phyloP scores from a whole-genome alignment of 306 rosid genomes.

The Sechiopsis laciniata region DNA sequence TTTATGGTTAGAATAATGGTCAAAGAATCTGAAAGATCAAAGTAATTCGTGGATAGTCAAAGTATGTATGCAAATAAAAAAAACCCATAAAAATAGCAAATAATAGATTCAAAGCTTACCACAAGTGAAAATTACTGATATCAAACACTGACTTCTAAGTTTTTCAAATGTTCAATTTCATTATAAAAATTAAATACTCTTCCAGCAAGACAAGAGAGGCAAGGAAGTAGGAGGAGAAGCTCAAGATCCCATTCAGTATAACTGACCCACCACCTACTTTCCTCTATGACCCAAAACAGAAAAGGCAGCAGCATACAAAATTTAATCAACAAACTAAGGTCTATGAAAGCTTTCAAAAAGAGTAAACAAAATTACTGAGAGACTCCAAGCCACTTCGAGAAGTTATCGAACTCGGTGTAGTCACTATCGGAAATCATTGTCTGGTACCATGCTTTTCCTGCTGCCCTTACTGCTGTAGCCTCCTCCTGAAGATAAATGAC shows the following conservation, averaged over 20 bases:
- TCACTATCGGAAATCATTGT: slow-evolving; percentile 36
- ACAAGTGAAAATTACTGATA: slow-evolving; percentile 7
- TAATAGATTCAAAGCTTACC: background rate
- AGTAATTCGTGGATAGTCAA: too few relatives aligned
- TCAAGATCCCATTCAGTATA: background rate
- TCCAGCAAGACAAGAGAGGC: background rate
- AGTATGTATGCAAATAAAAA: background rate
- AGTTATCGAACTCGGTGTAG: slow-evolving; percentile 19
- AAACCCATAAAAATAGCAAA: background rate
- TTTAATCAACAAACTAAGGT: slow-evolving; percentile 23
- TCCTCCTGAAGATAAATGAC: slow-evolving; percentile 11
- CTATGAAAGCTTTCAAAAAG: slow-evolving; percentile 19
- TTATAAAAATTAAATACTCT: slow-evolving; percentile 7
- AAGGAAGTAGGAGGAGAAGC: background rate
- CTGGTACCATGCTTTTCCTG: slow-evolving; percentile 38
- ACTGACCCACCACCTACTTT: slow-evolving; percentile 14
- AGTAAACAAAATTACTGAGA: slow-evolving; percentile 35
- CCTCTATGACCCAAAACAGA: slow-evolving; percentile 28
- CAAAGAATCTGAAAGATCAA: too few relatives aligned
- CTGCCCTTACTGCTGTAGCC: slow-evolving; percentile 28
- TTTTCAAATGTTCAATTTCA: slow-evolving; percentile 25
- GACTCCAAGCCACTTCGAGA: slow-evolving; percentile 35
- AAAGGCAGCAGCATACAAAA: slow-evolving; percentile 22
- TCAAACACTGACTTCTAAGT: slow-evolving; percentile 7
- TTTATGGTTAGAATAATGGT: too few relatives aligned